Percentiles rank a stretch among this genome's conserved stretches.
phyloP scores from a whole-genome alignment of 2,329 filamentous ascomycete species.

The Juglanconis juglandina region DNA sequence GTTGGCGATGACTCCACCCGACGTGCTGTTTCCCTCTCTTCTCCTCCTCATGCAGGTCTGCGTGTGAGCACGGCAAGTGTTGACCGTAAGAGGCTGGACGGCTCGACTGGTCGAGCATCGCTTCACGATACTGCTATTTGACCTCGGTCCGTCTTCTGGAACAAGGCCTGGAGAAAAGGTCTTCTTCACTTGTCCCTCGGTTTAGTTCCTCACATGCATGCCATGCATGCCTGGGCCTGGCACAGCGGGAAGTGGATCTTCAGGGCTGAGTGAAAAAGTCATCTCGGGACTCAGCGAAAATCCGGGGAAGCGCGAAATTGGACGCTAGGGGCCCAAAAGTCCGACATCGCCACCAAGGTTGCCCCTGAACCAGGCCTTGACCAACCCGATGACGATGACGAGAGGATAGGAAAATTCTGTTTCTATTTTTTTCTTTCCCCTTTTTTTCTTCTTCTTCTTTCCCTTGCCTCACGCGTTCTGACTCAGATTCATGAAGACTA shows the following conservation, averaged over 20 bases:
- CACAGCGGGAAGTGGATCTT: constrained; percentile 3
- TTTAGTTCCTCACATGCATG: not conserved
- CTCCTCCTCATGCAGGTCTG: not conserved
- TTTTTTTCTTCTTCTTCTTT: not conserved
- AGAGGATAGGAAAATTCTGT: not conserved
- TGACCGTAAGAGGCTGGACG: not conserved
- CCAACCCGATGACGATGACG: not conserved
- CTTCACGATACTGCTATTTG: too few relatives aligned
- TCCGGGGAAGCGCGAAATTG: constrained; percentile 13
- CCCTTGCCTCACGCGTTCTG: not conserved
- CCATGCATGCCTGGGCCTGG: not conserved
- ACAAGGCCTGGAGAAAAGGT: too few relatives aligned
- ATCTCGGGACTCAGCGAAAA: constrained; percentile 3
- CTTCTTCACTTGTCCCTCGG: not conserved
- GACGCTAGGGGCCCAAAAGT: not conserved
- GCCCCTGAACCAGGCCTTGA: not conserved
- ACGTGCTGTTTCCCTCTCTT: not conserved
- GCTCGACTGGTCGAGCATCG: not conserved
- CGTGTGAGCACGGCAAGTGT: not conserved
- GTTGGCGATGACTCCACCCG: not conserved
- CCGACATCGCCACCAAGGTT: not conserved
- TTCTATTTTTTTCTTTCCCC: not conserved
- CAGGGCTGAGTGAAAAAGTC: constrained; percentile 7
- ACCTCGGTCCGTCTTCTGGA: too few relatives aligned
- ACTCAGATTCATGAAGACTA: not conserved